Evolutionary conservation across 2,329 filamentous ascomycete species (phyloP).

Genomic region (Penicillium corylophilum): DNA sequence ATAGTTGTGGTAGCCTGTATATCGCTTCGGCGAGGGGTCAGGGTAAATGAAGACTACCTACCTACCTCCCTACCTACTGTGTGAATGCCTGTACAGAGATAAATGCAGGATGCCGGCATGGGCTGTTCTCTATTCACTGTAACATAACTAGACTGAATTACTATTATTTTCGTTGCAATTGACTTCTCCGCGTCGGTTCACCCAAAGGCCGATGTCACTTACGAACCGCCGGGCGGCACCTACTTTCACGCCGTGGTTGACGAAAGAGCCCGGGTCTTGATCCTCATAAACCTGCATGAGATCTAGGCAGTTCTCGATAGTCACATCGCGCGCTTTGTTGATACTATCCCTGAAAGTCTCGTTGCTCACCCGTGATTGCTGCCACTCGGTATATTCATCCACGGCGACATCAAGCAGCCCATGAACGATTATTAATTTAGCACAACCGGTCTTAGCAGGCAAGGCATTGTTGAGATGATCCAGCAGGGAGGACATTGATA

Average conservation of each 20-base stretch:
- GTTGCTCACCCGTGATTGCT: constrained; percentile 10
- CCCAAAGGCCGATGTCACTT: constrained; percentile 3
- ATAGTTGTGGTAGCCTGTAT: no score
- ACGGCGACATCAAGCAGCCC: constrained; percentile 12
- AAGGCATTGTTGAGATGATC: no score
- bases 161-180: no score
- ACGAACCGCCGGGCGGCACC: constrained; percentile 11
- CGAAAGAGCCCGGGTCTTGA: constrained; percentile 13
- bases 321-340: constrained; percentile 13
- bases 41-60: no score
- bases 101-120: background rate
- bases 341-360: constrained; percentile 16
- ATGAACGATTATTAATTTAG: background rate
- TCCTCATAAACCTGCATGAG: constrained; percentile 13
- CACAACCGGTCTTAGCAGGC: no score
- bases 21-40: no score
- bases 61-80: no score
- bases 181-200: constrained; percentile 1
- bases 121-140: background rate
- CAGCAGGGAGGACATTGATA: no score
- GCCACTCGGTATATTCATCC: constrained; percentile 13
- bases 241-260: constrained; percentile 16
- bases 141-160: background rate
- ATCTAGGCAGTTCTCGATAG: constrained; percentile 12
- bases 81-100: no score